These are phyloP conservation scores for Xerocomus potaroensis DNA, from an alignment of 768 basidiomycete genomes.

Conservation along the genomic window DNA sequence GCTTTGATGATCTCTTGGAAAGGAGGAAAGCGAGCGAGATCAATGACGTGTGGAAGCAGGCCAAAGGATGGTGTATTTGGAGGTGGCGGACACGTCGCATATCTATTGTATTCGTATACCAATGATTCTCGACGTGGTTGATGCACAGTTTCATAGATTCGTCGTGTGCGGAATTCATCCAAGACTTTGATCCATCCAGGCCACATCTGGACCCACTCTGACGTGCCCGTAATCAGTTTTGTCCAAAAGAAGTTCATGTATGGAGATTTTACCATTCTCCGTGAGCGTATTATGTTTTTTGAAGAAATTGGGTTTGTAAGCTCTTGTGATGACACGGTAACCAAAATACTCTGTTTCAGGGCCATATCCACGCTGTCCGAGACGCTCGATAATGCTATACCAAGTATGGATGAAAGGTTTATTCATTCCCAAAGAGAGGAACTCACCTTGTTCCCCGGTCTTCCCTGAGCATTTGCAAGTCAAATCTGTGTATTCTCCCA, in stretches of 20 bases:
- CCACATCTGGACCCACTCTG: constrained; percentile 13
- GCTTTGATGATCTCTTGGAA: constrained; percentile 8
- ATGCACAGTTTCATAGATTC: neutral
- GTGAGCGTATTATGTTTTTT: constrained; percentile 6
- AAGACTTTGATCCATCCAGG: constrained; percentile 4
- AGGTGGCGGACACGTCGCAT: neutral
- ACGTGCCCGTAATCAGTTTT: neutral
- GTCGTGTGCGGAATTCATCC: neutral
- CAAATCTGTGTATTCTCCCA: neutral
- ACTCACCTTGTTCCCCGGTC: constrained; percentile 1
- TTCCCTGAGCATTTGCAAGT: neutral
- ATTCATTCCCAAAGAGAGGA: neutral
- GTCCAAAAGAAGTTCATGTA: neutral
- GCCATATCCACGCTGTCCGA: constrained; percentile 3
- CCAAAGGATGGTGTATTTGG: neutral
- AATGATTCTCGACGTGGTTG: neutral
- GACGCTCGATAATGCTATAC: constrained; percentile 10
- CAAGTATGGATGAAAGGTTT: neutral
- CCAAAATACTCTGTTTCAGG: constrained; percentile 1
- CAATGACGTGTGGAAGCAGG: constrained; percentile 1
- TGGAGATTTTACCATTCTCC: neutral
- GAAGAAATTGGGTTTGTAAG: neutral
- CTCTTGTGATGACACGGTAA: accelerated
- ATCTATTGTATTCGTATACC: neutral
- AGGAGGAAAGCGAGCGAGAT: neutral